Base-by-base conservation (phyloP, 169 alveolate genomes). In the Cryptosporidium andersoni region DNA sequence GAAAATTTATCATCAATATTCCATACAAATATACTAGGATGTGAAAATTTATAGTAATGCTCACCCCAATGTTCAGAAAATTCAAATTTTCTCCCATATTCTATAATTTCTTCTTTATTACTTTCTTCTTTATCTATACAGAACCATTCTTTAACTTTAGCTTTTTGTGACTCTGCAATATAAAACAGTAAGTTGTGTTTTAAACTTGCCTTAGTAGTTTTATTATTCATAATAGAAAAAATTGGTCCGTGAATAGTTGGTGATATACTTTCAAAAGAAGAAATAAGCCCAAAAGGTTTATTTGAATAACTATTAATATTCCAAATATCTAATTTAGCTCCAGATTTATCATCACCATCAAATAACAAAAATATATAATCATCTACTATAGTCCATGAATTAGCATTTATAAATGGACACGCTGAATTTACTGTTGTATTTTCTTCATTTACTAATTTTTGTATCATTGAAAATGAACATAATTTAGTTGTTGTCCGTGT, bases 11-110 rank as follows among this genome's bases (percentile, higher is more conserved):
- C 49, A 5, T 58, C 68, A 12, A 74, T 45, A 40, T 60, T 74
- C 85, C 85, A 74, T 8, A 45, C 66, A 74, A 34, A 74, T 16
- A 74, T 63, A 48, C 85, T 64, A 14, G 85, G 85, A 42, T 58
- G 55, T 3, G 43, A 45, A 48, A 58, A 60, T 9, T 8, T 55
- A 12, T 48, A 49, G 34, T 58, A 37, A 2, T 25, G 7, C 48
- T 74, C 85, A 16, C 85, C 85, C 85, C 85, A 74, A 42, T 74
- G 43, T 43, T 45, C 64, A 9, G 16, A 42, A 16, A 58, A 74
- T 5, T 58, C 39, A 55, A 58, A 25, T 43, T 34, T 51, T 11
- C 60, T 74, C 16, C 85, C 85, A 49, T 56, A 74, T 9, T 74
- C 85, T 25, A 63, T 40, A 12, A 58, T 48, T 2, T 0, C 25